Base-by-base conservation (phyloP, 2,329 filamentous ascomycete genomes). In the Xylaria sp. region DNA sequence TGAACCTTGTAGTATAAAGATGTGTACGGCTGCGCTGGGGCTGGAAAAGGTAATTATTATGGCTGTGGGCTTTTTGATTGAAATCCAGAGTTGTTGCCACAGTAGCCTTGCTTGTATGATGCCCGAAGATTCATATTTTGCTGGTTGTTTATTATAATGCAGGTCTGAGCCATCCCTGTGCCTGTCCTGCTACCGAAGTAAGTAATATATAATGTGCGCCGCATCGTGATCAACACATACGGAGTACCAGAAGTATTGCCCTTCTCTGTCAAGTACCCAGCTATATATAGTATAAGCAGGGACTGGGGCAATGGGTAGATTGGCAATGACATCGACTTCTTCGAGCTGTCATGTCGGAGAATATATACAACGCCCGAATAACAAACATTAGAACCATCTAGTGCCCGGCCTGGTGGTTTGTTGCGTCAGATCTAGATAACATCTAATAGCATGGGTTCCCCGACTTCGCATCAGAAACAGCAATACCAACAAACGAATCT, bases 301-400 rank as follows among this genome's bases (percentile, higher is more conserved):
- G 25, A 28, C 10, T 28, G 28, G 28, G 28, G 28, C 28, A 28
- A 2, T 51, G 12, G 25, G 48, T 51, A 51, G 37, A 34, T 25
- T 57, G 54, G 34, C 54, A 57, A 57, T 57, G 34, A 25, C 48
- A 25, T 28, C 10, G 23, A 15, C 10, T 2, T 28, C 9, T 28
- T 15, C 9, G 34, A 8, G 46, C 9, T 54, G 20, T 10, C 28
- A 55, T 59, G 56, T 39, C 65, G 55, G 54, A 48, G 20, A 55
- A 46, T 64, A 54, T 46, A 59, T 34, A 25, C 48, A 67, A 63
- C 57, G 37, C n/a, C 55, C 39, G 54, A 58, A 54, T 44, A 57
- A 57, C 12, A 50, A 50, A 25, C 23, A 9, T 48, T 6, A 54
- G 12, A 18, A 25, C 9, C 10, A 12, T 7, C 20, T 23, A 12